Base-by-base conservation (phyloP, 176 grass and related monocot species). In the Puya raimondii region DNA sequence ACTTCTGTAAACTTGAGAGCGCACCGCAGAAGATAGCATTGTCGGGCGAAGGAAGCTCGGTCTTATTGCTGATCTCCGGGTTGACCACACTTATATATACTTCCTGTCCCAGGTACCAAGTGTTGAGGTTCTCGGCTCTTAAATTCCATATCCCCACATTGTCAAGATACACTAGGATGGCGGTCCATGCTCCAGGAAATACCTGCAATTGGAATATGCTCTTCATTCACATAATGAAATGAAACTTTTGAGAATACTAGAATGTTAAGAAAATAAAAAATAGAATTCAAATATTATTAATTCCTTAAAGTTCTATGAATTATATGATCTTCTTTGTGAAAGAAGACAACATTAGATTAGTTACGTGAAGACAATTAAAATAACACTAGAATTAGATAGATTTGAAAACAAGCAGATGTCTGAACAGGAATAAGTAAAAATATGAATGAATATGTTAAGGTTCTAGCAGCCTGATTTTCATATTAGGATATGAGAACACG, bases 131-230 rank as follows among this genome's bases (percentile, higher is more conserved):
- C 78, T 92, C 82, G 15, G 81, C 82, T 7, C 84, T 83, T 73
- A 97, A 25, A 67, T 97, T 97, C 93, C 93, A 92, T 79, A 97
- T 90, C 11, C 93, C 93, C 16, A 83, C 86, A 48, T 97, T 97
- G 70, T 97, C 93, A 79, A 97, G 70, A 78, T 92, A 97, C 11
- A 97, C 89, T 18, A 97, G 81, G 65, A 92, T 81, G 53, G 93
- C 84, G 1, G 86, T 90, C 93, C 93, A 97, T 75, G 93, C 93
- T 72, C 89, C 93, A 25, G 93, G 84, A 74, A 87, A 97, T 59
- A 97, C 93, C 93, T 97, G 77, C 42, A 82, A 59, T 80, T 3
- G 70, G 25, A 10, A 72, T 57, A 66, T 59, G 54, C 9, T 8
- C 15, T 58, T 7, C 54, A 59, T 59, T 59, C 54, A 59, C 16